Conservation (phyloP, 345 rosid genomes). For the Corchorus olitorius region DNA sequence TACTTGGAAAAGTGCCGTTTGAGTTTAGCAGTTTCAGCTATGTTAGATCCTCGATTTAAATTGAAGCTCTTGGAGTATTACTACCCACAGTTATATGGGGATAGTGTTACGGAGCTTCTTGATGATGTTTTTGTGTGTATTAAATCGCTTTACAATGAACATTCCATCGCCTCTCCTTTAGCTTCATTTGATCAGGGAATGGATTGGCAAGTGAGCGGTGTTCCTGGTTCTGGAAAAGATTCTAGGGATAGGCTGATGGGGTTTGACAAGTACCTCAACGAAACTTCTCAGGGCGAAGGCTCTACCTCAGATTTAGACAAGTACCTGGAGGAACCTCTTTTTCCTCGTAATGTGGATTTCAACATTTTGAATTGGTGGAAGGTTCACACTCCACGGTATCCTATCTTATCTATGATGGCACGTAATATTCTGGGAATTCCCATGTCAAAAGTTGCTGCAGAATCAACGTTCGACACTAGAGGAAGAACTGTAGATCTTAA, state of each 20-base stretch:
- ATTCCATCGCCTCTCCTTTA: constrained; percentile 64
- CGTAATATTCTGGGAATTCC: constrained; percentile 65
- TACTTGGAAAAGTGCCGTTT: constrained; percentile 76
- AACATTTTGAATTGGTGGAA: constrained; percentile 83
- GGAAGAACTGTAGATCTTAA: constrained; percentile 52
- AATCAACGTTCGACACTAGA: constrained; percentile 39
- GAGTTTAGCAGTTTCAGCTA: constrained; percentile 69
- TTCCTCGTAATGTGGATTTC: constrained; percentile 69
- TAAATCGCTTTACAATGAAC: constrained; percentile 68
- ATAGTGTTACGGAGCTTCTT: constrained; percentile 50
- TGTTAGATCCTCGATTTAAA: constrained; percentile 84
- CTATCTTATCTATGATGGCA: constrained; percentile 81
- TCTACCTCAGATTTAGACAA: constrained; percentile 64
- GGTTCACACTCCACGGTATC: constrained; percentile 76
- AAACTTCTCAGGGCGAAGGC: constrained; percentile 54
- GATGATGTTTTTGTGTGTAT: constrained; percentile 59
- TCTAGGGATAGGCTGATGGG: constrained; percentile 58
- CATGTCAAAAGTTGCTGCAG: constrained; percentile 52
- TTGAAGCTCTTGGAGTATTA: constrained; percentile 82
- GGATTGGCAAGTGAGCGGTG: constrained; percentile 44
- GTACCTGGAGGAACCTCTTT: constrained; percentile 84
- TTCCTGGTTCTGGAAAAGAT: constrained; percentile 31
- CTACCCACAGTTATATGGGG: constrained; percentile 62
- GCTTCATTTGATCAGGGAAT: constrained; percentile 50
- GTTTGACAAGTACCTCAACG: constrained; percentile 67